Percentiles rank a stretch among this genome's conserved stretches.
Evolutionary conservation across 345 rosid genomes (phyloP).

Genomic region (Leavenworthia alabamica): DNA sequence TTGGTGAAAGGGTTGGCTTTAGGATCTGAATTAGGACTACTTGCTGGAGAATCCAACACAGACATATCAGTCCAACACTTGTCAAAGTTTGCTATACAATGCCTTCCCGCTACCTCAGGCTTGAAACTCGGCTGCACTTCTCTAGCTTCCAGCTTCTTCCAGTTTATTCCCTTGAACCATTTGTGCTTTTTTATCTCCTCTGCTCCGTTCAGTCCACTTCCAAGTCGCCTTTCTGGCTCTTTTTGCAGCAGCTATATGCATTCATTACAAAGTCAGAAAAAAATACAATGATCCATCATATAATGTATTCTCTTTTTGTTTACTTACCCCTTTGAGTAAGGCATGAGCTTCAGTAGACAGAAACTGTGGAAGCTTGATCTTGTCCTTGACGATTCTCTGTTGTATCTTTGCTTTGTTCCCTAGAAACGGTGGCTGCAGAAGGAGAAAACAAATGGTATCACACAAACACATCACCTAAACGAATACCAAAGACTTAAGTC

Average conservation of each 20-base stretch:
- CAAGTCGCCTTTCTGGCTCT: conserved; percentile 63
- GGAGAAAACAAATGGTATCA: neutral
- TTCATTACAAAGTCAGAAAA: conserved; percentile 1
- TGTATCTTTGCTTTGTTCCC: conserved; percentile 65
- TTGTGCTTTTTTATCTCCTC: conserved; percentile 71
- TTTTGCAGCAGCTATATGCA: conserved; percentile 77
- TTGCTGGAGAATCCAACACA: conserved; percentile 66
- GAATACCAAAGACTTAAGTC: too few species aligned
- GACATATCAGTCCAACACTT: conserved; percentile 88
- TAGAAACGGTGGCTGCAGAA: conserved; percentile 70
- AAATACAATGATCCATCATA: neutral
- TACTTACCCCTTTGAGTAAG: conserved; percentile 67
- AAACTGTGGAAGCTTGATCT: conserved; percentile 62
- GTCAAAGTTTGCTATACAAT: conserved; percentile 84
- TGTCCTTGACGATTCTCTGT: conserved; percentile 75
- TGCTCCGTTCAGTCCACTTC: conserved; percentile 59
- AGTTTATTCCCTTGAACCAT: conserved; percentile 80
- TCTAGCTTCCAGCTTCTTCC: conserved; percentile 80
- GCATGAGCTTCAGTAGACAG: conserved; percentile 77
- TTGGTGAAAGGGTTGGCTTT: conserved; percentile 57
- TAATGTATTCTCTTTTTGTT: neutral
- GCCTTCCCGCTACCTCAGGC: conserved; percentile 72
- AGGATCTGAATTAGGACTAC: conserved; percentile 52
- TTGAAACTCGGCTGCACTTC: conserved; percentile 76
- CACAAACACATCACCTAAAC: neutral